Percentiles rank a stretch among this genome's conserved stretches.
These are phyloP conservation scores for Thalassiosira gravida DNA, from an alignment of 352 stramenopile species.

Conservation along the genomic window DNA sequence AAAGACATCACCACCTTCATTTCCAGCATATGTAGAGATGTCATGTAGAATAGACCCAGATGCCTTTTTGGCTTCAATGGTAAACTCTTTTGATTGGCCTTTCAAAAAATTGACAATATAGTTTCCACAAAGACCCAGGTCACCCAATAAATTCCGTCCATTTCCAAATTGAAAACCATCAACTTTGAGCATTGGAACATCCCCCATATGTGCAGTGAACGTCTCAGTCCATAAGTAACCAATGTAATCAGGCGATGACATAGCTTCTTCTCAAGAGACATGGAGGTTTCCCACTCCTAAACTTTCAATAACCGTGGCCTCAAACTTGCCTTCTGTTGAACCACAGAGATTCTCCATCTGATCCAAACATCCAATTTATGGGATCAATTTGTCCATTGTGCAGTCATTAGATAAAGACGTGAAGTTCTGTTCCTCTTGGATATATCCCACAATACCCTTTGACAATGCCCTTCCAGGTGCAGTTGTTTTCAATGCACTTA, in stretches of 20 bases:
- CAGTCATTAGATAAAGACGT: conserved; percentile 63
- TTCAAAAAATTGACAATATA: conserved; percentile 90
- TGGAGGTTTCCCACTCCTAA: conserved; percentile 58
- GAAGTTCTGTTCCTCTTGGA: conserved; percentile 94
- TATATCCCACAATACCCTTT: conserved; percentile 91
- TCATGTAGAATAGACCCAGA: conserved; percentile 91
- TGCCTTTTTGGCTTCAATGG: conserved; percentile 91
- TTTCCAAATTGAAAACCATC: conserved; percentile 47
- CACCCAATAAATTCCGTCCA: conserved; percentile 53
- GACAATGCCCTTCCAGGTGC: conserved; percentile 88
- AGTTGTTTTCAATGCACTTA: conserved; percentile 88
- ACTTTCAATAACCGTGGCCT: conserved; percentile 27
- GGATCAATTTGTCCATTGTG: conserved; percentile 40
- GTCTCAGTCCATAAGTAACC: conserved; percentile 84
- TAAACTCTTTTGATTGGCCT: conserved; percentile 93
- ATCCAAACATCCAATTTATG: conserved; percentile 52
- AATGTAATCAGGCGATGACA: conserved; percentile 31
- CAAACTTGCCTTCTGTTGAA: conserved; percentile 53
- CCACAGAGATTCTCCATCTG: conserved; percentile 61
- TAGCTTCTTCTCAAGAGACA: conserved; percentile 54
- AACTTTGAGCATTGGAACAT: conserved; percentile 83
- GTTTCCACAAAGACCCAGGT: conserved; percentile 69
- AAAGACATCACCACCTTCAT: conserved; percentile 92
- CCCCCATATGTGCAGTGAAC: conserved; percentile 88
- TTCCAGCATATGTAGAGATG: conserved; percentile 80